Evolutionary conservation across 768 basidiomycete species (phyloP), one percentile per base, ranked within the genome.

Genomic region (Symmetrospora coprosmae): DNA sequence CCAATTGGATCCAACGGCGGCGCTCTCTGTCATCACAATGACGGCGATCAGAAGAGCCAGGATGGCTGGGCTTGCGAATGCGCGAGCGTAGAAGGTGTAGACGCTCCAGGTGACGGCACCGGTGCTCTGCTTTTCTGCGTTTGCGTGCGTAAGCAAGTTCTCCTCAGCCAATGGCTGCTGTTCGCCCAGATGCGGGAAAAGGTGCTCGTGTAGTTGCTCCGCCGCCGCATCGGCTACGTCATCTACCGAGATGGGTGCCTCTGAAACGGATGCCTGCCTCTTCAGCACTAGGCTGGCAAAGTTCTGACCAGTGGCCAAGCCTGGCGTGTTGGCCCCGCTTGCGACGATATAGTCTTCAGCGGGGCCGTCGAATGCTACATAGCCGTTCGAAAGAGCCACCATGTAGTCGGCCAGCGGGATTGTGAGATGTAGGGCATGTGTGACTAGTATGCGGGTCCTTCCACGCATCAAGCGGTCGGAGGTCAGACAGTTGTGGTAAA

Each of bases 401-500:
- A 66, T 41, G 48, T 65, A 68, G 23, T 62, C 66, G 23, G 65
- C 60, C 0, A 61, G 62, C 16, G 58, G 52, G 2, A 68, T 35
- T 35, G 61, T 63, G n/a, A 68, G 64, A 17, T 63, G 52, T 19
- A 68, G 45, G 56, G 66, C 66, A 37, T 69, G 67, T 1, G 67
- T 68, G 61, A 69, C 51, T 51, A 69, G 60, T 23, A 68, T 61
- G 38, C 63, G 87, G 84, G 33, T 94, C 50, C 90, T 78, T 11
- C 80, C 82, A 28, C 74, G 72, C 69, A 89, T 76, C 27, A 97
- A 75, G 41, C 46, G 43, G 41, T 43, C 41, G 14, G 55, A 50
- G 86, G 84, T 3, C 91, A 91, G 76, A 65, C 87, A 67, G 45
- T 67, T 64, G 31, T 46, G 31, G 52, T 59, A 64, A 4, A 69